A percentile compares a stretch with the other conserved stretches of the same genome.
Conservation (phyloP, 257 asterid genomes). For the Fraxinus excelsior region DNA sequence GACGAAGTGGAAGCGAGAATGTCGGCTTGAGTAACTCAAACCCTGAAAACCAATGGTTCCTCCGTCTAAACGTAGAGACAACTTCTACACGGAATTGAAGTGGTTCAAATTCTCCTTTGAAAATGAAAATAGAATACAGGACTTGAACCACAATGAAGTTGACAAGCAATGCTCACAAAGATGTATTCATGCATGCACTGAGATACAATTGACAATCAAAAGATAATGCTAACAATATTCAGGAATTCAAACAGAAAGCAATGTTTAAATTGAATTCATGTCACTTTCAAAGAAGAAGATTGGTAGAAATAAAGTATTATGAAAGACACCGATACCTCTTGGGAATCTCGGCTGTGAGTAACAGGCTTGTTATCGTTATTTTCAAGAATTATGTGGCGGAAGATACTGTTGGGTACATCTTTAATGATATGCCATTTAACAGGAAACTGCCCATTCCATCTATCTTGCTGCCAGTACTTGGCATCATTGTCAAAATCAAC, state of each 20-base stretch:
- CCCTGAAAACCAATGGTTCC: background rate
- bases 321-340: conserved; percentile 65
- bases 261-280: background rate
- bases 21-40: background rate
- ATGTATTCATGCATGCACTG: background rate
- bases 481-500: conserved; percentile 94
- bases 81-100: background rate
- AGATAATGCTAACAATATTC: background rate
- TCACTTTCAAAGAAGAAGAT: background rate
- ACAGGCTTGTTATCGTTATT: conserved; percentile 99
- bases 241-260: background rate
- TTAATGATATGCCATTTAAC: conserved; percentile 93
- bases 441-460: conserved; percentile 99
- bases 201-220: background rate
- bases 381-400: conserved; percentile 91
- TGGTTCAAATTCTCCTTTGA: background rate
- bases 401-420: conserved; percentile 93
- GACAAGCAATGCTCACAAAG: background rate
- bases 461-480: conserved; percentile 98
- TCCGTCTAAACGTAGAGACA: background rate
- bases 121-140: conserved; percentile 13
- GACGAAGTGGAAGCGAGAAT: background rate
- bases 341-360: conserved; percentile 99
- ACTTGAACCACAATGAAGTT: background rate
- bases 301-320: conserved; percentile 13